Evolutionary conservation across 768 basidiomycete species (phyloP).

Genomic region (Rubroboletus pulcherrimus): DNA sequence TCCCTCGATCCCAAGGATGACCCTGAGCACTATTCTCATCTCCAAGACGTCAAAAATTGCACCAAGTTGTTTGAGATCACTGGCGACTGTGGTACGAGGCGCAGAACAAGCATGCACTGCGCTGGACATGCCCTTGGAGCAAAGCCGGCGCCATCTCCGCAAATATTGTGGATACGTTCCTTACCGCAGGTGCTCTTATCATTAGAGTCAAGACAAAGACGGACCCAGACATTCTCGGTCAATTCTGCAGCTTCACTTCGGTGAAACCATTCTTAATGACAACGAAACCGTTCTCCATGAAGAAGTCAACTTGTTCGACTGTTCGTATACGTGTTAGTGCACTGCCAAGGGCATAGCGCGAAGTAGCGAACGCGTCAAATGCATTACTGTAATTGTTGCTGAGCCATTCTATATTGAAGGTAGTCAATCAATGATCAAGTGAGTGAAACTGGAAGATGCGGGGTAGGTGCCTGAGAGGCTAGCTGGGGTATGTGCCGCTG

Average conservation of each 20-base stretch:
- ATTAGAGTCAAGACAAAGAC: conserved; percentile 48
- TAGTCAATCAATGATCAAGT: not conserved
- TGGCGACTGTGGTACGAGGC: not conserved
- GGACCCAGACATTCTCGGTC: conserved; percentile 49
- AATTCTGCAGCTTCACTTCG: conserved; percentile 44
- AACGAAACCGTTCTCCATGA: conserved; percentile 54
- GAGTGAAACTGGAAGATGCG: not conserved
- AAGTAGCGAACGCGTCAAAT: conserved; percentile 34
- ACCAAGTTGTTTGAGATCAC: not conserved
- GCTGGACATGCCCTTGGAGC: conserved; percentile 45
- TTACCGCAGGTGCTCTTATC: conserved; percentile 54
- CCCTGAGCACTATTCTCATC: not conserved
- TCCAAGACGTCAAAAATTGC: not conserved
- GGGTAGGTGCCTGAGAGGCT: not conserved
- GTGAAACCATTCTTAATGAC: conserved; percentile 52
- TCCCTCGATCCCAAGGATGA: not conserved
- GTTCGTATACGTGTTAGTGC: not conserved
- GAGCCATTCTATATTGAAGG: not conserved
- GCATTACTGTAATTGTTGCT: not conserved
- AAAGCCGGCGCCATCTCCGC: conserved; percentile 41
- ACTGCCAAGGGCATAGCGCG: not conserved
- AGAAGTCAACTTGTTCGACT: conserved; percentile 51
- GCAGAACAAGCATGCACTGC: not conserved
- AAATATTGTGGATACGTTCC: conserved; percentile 48
- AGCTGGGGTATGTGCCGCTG: not conserved